Percentiles rank a stretch among this genome's conserved stretches.
Conservation (phyloP, 257 asterid species). For the Haberlea rhodopensis region DNA sequence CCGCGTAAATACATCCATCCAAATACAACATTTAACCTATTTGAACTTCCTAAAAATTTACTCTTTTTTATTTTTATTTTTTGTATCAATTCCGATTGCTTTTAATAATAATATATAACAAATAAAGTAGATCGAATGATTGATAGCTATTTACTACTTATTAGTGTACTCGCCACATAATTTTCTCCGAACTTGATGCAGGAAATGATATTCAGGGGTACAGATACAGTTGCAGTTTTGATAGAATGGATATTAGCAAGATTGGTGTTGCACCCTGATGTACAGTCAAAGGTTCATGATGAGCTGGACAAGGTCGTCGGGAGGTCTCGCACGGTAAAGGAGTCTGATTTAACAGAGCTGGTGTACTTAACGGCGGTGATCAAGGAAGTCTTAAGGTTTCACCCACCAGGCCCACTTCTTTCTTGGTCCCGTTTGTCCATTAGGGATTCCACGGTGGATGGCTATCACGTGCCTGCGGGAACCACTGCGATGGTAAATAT, state of each 20-base stretch:
- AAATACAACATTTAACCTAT: no score
- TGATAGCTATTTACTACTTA: no score
- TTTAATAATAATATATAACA: no score
- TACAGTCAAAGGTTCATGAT: slow-evolving; percentile 52
- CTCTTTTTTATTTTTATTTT: no score
- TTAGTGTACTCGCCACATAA: no score
- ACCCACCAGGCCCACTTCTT: slow-evolving; percentile 91
- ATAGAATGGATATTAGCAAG: slow-evolving; percentile 85
- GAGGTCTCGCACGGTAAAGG: slow-evolving; percentile 44
- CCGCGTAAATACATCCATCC: no score
- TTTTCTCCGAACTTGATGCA: slow-evolving; percentile 15
- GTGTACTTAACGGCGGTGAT: slow-evolving; percentile 63
- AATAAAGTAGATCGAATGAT: no score
- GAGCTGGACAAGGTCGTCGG: slow-evolving; percentile 64
- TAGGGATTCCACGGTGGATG: slow-evolving; percentile 53
- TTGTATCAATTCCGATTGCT: no score
- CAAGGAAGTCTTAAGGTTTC: slow-evolving; percentile 69
- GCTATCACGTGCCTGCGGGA: slow-evolving; percentile 65
- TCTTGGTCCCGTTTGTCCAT: slow-evolving; percentile 81
- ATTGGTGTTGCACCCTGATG: slow-evolving; percentile 58
- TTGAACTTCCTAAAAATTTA: no score
- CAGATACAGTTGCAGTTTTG: slow-evolving; percentile 71
- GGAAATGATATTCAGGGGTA: slow-evolving; percentile 93
- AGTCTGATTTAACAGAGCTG: slow-evolving; percentile 48
- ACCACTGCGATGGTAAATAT: slow-evolving; percentile 85